Evolutionary conservation across 2,329 filamentous ascomycete species (phyloP).

Genomic region (Pseudopyrenochaeta lycopersici): DNA sequence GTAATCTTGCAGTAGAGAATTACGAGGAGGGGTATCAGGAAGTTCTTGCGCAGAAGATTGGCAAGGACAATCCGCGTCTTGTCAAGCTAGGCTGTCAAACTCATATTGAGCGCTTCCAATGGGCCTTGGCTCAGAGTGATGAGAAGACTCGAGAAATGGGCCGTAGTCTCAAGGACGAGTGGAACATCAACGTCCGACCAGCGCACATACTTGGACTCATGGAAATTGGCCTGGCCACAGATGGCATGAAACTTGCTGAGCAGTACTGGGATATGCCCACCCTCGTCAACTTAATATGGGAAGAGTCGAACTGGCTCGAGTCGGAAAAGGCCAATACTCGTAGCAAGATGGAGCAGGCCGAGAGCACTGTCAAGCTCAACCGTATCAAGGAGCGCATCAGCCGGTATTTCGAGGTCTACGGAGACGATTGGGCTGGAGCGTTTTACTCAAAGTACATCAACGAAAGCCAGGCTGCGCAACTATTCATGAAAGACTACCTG

Average conservation of each 20-base stretch:
- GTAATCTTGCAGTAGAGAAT: slow-evolving; percentile 50
- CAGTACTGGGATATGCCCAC: slow-evolving; percentile 70
- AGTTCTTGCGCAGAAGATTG: slow-evolving; percentile 56
- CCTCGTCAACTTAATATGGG: slow-evolving; percentile 63
- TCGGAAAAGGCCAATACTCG: slow-evolving; percentile 35
- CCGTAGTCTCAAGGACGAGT: slow-evolving; percentile 55
- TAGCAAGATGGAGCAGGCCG: slow-evolving; percentile 47
- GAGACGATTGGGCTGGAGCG: slow-evolving; percentile 74
- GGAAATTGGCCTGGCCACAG: slow-evolving; percentile 62
- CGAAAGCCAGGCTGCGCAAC: slow-evolving; percentile 49
- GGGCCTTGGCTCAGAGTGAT: slow-evolving; percentile 63
- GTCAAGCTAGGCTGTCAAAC: slow-evolving; percentile 67
- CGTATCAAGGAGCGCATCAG: slow-evolving; percentile 54
- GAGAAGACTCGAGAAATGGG: slow-evolving; percentile 60
- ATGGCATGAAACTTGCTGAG: slow-evolving; percentile 69
- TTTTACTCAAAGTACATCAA: slow-evolving; percentile 82
- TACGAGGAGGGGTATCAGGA: slow-evolving; percentile 49
- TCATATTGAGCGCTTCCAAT: slow-evolving; percentile 67
- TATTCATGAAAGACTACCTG: slow-evolving; percentile 74
- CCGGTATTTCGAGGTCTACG: slow-evolving; percentile 69
- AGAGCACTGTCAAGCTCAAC: slow-evolving; percentile 52
- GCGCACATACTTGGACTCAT: slow-evolving; percentile 54
- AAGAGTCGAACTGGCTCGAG: slow-evolving; percentile 54
- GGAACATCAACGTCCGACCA: slow-evolving; percentile 50
- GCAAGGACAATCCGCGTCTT: slow-evolving; percentile 56